Evolutionary conservation across 495 filamentous ascomycete genomes (phyloP).

Genomic region (Bacidia rubella): DNA sequence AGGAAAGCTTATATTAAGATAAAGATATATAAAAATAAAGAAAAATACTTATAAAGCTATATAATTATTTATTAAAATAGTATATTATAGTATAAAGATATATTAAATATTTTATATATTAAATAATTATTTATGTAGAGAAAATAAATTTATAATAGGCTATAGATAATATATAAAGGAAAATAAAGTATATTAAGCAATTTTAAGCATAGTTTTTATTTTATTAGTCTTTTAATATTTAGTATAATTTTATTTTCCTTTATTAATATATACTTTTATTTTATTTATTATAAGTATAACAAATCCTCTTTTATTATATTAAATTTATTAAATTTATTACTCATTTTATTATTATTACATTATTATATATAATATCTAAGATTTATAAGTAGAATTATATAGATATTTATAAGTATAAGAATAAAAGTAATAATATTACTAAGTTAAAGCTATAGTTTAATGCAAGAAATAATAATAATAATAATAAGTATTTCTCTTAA

Average conservation of each 20-base stretch:
- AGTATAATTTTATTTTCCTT: too few species aligned
- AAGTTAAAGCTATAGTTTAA: too few species aligned
- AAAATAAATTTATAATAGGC: neutral
- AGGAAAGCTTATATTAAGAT: neutral
- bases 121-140: neutral
- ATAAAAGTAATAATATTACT: too few species aligned
- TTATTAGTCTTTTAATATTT: conserved; percentile 1
- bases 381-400: neutral
- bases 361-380: neutral
- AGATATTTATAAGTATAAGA: neutral
- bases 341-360: neutral
- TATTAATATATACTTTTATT: too few species aligned
- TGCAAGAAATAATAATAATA: too few species aligned
- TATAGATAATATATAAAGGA: neutral
- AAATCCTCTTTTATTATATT: too few species aligned
- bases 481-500: too few species aligned
- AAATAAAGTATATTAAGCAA: neutral
- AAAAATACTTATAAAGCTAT: neutral
- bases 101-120: neutral
- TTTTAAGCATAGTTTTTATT: neutral
- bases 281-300: neutral
- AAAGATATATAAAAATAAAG: neutral
- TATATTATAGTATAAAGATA: neutral
- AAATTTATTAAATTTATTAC: conserved; percentile 1
- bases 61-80: neutral